Evolutionary conservation across 177 flowering plant genomes (phyloP).

Genomic region (Vitis hybrid): DNA sequence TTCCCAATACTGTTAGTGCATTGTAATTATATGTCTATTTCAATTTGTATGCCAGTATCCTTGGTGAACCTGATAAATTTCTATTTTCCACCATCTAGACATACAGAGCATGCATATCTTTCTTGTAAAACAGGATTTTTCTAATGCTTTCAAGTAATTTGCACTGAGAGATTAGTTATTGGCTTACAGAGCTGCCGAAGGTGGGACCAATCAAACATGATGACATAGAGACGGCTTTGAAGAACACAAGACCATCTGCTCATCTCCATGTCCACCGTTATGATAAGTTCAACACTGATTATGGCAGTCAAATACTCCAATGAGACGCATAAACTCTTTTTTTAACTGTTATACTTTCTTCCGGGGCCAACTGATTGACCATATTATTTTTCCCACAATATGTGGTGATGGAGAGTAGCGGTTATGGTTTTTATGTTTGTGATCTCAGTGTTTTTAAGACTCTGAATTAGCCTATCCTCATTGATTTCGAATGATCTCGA

Average conservation of each 20-base stretch:
- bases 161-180: background rate
- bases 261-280: conserved; percentile 89
- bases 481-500: too few species aligned
- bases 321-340: conserved; percentile 29
- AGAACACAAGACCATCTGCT: conserved; percentile 96
- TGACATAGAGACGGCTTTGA: conserved; percentile 78
- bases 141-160: background rate
- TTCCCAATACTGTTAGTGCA: background rate
- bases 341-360: background rate
- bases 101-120: background rate
- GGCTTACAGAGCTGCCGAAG: conserved; percentile 68
- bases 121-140: background rate
- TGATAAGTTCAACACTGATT: conserved; percentile 85
- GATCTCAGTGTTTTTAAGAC: too few species aligned
- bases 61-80: background rate
- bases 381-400: background rate
- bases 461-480: too few species aligned
- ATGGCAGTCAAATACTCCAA: conserved; percentile 89
- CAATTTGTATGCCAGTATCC: background rate
- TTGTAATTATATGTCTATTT: background rate
- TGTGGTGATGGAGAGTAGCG: background rate
- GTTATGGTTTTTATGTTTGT: too few species aligned
- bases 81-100: background rate
- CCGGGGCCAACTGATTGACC: too few species aligned
- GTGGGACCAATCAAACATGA: conserved; percentile 70